Evolutionary conservation across 805 yeast species (phyloP), one percentile per base, ranked within the genome.

Genomic region (Lipomyces japonicus): DNA sequence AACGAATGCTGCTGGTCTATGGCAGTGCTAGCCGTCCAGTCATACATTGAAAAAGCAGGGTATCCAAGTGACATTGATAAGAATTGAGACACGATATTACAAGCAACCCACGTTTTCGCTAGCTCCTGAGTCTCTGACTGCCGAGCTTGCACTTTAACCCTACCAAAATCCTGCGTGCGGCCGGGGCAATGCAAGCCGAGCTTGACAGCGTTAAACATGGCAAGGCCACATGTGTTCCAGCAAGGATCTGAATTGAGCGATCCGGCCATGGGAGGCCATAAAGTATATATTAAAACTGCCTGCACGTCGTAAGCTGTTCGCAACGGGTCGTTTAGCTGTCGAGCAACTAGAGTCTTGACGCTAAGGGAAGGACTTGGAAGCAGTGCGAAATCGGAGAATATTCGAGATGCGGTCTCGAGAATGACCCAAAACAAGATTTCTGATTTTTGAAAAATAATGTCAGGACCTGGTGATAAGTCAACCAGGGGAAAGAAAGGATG

Each of bases 221-320:
- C 97, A 40, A 87, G 82, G 0, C 97, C 97, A 21, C 88, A 83
- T 1, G 97, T 87, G 64, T 86, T 87, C 95, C 97, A 91, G 3
- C 95, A 84, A 5, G 96, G 84, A 64, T 93, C 97, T 0, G 97
- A 96, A 67, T 95, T 86, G 41, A 93, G 74, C 0, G 97, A 89
- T 0, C 97, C 88, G 0, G 96, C 87, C 34, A 90, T 75, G 2
- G 97, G 96, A 0, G 97, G 97, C 98, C 97, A 91, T 65, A 84
- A 80, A 0, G 97, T 84, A 67, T 86, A 88, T 1, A 91, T 71
- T 24, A 91, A 69, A 56, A 91, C 84, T 0, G 97, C 97, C 66
- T 91, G 98, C 0, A 91, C 97, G 0, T 96, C 85, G 64, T 84
- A 91, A 0, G 91, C 96, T 21, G 95, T 84, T 3, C 95, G 86